phyloP scores from a whole-genome alignment of 2,329 filamentous ascomycete genomes.

The Thielaviopsis euricoi region DNA sequence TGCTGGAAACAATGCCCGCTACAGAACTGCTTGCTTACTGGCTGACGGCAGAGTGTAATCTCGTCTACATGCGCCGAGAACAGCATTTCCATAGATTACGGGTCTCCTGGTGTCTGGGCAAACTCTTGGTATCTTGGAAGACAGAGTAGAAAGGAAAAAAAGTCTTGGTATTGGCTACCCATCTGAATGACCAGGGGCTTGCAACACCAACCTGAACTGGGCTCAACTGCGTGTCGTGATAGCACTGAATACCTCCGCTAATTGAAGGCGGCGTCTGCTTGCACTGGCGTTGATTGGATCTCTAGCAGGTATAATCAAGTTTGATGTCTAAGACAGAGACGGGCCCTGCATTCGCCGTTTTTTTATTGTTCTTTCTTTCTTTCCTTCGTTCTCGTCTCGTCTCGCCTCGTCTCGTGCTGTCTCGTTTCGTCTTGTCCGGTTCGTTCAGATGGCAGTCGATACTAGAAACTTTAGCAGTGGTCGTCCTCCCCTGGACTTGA shows the following conservation, averaged over 20 bases:
- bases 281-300: neutral
- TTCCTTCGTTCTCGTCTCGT: too few relatives aligned
- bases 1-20: neutral
- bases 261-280: too few relatives aligned
- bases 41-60: neutral
- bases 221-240: too few relatives aligned
- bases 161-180: too few relatives aligned
- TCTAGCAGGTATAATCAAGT: neutral
- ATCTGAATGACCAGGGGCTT: neutral
- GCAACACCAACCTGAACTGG: neutral
- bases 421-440: neutral
- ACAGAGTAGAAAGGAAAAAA: too few relatives aligned
- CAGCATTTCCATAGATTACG: neutral
- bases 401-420: neutral
- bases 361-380: too few relatives aligned
- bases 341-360: neutral
- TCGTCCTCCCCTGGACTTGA: neutral
- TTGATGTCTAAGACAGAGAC: neutral
- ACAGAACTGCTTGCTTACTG: neutral
- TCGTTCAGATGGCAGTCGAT: neutral
- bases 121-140: neutral
- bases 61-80: neutral
- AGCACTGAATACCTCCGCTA: neutral
- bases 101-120: neutral
- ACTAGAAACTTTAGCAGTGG: neutral